phyloP scores from a whole-genome alignment of 73 alveolate genomes.

The Blepharisma japonicum region DNA sequence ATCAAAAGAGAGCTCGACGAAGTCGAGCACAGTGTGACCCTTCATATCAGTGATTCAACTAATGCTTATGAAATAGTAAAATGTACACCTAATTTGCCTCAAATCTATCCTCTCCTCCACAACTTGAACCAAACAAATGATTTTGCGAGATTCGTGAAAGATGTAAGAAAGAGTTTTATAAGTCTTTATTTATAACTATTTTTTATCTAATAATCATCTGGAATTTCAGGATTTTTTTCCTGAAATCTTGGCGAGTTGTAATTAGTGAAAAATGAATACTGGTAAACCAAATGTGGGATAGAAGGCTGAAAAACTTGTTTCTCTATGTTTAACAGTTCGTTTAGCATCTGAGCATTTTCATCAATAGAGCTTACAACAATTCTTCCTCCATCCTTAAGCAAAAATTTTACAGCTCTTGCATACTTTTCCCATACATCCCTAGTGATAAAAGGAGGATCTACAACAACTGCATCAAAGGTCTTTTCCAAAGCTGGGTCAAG shows the following conservation, averaged over 20 bases:
- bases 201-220: conserved; percentile 20
- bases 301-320: conserved; percentile 75
- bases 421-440: conserved; percentile 91
- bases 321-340: conserved; percentile 59
- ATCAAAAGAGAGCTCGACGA: no score
- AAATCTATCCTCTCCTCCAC: no score
- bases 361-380: conserved; percentile 77
- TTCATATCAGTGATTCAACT: no score
- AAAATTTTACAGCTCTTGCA: conserved; percentile 68
- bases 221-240: conserved; percentile 82
- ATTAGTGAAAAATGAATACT: conserved; percentile 78
- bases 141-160: no score
- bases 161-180: no score
- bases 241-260: conserved; percentile 72
- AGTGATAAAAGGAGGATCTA: conserved; percentile 95
- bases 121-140: no score
- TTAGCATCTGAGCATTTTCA: conserved; percentile 79
- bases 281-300: conserved; percentile 89
- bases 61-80: no score
- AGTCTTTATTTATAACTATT: no score
- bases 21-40: no score
- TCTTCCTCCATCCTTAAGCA: conserved; percentile 67
- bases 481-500: conserved; percentile 56
- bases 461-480: conserved; percentile 75
- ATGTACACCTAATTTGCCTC: no score